Base-by-base conservation (phyloP, 2,329 filamentous ascomycete species). In the Xylariomycetidae sp. region DNA sequence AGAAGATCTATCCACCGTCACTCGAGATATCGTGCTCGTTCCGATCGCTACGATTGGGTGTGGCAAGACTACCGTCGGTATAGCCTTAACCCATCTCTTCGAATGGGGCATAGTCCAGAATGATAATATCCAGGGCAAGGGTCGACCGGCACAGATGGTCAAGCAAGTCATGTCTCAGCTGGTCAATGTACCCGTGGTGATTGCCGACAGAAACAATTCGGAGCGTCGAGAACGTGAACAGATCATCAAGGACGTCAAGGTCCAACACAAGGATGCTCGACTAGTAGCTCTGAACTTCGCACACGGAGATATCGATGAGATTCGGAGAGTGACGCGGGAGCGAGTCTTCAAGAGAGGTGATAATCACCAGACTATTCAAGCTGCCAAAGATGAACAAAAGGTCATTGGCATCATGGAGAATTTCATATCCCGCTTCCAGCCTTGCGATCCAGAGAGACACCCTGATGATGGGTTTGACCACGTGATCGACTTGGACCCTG, bases 351-450 rank as follows among this genome's bases (percentile, higher is more conserved):
- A 78, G 5, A 83, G 92, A 15, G 92, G 92, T 11, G 88, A 98
- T 59, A 97, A 97, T 53, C 92, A 98, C 58, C 92, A 98, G 63
- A 98, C 92, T 1, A 97, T 98, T 39, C 88, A 92, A 52, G 89
- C 90, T 9, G 83, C 77, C 28, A 83, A 85, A 36, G 76, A 83
- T 27, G 62, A 70, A 29, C 64, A 72, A 13, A 90, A 95, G 58
- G 86, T 92, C 35, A 69, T 92, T 29, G 77, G 78, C 5, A 94
- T 98, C 49, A 97, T 98, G 92, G 86, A 96, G 49, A 87, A 88
- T 3, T 98, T 98, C 62, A 71, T 98, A 45, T 61, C 76, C 10
- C 80, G 92, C 22, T 97, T 95, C 55, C 85, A 98, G 63, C 76
- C 82, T 14, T 71, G 88, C 38, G 75, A 89, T 44, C 64, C 72